Percentiles rank a stretch among this genome's conserved stretches.
These are phyloP conservation scores for Globisporangium canariense DNA, from an alignment of 352 stramenopile genomes.

Conservation along the genomic window DNA sequence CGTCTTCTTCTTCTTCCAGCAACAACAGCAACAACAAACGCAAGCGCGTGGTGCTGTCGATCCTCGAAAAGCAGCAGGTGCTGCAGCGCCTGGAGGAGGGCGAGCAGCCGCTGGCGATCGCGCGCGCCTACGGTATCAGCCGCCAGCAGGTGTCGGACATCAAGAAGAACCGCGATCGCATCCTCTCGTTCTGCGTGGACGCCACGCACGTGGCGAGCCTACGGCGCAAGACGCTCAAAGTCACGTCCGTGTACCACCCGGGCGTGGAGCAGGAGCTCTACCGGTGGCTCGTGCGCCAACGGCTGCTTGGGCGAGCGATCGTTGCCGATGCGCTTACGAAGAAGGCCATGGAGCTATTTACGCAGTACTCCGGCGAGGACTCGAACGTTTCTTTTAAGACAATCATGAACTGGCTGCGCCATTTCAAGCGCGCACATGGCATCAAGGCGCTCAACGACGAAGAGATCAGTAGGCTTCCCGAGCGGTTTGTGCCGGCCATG, in stretches of 20 bases:
- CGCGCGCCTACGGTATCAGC: constrained; percentile 62
- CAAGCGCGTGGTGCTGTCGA: constrained; percentile 81
- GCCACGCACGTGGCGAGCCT: constrained; percentile 71
- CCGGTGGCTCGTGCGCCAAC: constrained; percentile 76
- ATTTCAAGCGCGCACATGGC: constrained; percentile 66
- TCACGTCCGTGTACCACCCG: constrained; percentile 64
- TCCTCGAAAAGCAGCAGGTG: constrained; percentile 84
- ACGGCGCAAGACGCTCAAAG: constrained; percentile 71
- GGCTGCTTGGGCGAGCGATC: constrained; percentile 42
- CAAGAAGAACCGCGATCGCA: constrained; percentile 82
- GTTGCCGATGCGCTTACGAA: constrained; percentile 40
- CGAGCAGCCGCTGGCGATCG: constrained; percentile 63
- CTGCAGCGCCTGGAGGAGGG: constrained; percentile 64
- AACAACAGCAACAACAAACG: constrained; percentile 33
- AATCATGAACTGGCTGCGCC: constrained; percentile 53
- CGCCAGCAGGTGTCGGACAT: constrained; percentile 84
- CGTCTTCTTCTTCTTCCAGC: not conserved
- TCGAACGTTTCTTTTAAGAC: constrained; percentile 36
- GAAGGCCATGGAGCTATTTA: constrained; percentile 66
- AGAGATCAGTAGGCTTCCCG: constrained; percentile 47
- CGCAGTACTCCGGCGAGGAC: constrained; percentile 55
- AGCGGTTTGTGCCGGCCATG: constrained; percentile 62
- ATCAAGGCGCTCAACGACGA: constrained; percentile 50
- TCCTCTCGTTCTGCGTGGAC: constrained; percentile 72
- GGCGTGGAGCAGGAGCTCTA: constrained; percentile 83